Conservation (phyloP, 2,329 filamentous ascomycete species). For the Pyrenophora teres region DNA sequence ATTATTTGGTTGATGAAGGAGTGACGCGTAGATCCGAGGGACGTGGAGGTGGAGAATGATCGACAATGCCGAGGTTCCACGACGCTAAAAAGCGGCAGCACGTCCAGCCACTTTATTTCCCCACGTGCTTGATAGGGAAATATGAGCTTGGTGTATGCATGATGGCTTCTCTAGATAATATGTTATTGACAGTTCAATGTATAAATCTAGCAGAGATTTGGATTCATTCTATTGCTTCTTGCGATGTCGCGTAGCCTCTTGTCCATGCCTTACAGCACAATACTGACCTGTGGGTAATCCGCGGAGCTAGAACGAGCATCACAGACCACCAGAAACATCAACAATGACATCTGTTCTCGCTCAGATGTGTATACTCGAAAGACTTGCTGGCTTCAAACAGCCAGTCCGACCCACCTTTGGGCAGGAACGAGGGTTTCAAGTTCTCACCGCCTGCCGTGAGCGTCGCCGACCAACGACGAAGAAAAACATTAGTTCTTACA, state of each 20-base stretch:
- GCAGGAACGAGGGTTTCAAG: conserved; percentile 6
- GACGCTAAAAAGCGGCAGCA: background rate
- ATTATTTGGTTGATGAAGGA: background rate
- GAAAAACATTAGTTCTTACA: background rate
- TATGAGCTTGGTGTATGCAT: too few species aligned
- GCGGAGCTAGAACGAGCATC: too few species aligned
- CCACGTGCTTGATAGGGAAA: too few species aligned
- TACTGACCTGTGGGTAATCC: too few species aligned
- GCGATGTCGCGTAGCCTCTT: too few species aligned
- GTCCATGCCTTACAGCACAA: too few species aligned
- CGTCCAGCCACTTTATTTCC: background rate
- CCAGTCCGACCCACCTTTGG: conserved; percentile 5
- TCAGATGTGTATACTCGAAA: background rate
- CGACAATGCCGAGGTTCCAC: background rate
- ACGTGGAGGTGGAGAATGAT: conserved; percentile 3
- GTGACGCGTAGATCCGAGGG: background rate
- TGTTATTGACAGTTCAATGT: too few species aligned
- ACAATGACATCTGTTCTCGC: too few species aligned
- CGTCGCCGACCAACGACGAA: conserved; percentile 6
- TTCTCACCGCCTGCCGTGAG: conserved; percentile 7
- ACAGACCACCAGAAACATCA: too few species aligned
- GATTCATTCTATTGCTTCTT: too few species aligned
- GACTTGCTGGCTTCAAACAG: background rate
- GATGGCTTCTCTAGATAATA: too few species aligned
- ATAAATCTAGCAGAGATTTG: too few species aligned